Evolutionary conservation across 2,329 filamentous ascomycete genomes (phyloP), one percentile per base, ranked within the genome.

Genomic region (Exophiala sideris): DNA sequence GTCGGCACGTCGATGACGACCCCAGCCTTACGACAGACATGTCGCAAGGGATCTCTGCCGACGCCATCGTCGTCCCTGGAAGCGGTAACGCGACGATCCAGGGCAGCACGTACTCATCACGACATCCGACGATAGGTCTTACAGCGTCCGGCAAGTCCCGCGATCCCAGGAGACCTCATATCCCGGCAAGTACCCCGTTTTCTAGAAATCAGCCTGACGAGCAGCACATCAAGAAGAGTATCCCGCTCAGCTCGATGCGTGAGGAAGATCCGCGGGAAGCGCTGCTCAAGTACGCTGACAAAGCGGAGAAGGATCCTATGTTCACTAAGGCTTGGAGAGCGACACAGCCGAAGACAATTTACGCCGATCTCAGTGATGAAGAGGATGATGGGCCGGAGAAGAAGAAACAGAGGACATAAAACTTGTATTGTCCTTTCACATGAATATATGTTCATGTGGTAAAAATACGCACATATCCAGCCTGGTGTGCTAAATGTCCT

Each of bases 211-310:
- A 94, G 65, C 91, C 92, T 0, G 91, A 97, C 69, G 88, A 92
- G 70, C 87, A 87, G 65, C 89, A 95, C 68, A 89, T 99, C 57
- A 86, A 86, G 64, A 84, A 92, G 67, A 89, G 88, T 61, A 95
- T 97, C 49, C 90, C 91, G 24, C 79, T 97, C 10, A 92, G 90
- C 59, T 86, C 84, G 59, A 95, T 99, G 89, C 80, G 95, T 45
- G 91, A 99, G 71, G 94, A 99, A 70, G 94, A 99, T 74, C 94
- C 94, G 0, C 79, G 94, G 60, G 94, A 96, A 72, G 94, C 94
- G 42, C 75, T 99, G 66, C 75, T 99, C 56, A 96, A 95, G 75
- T 99, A 97, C 76, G 92, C 91, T 35, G 89, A 95, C 51, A 86
- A 95, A 68, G 91, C 91, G 10, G 85, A 95, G 72, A 92, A 89